These are phyloP conservation scores for Mucor indicus DNA, from an alignment of 371 early-diverging fungal genomes.

Conservation along the genomic window DNA sequence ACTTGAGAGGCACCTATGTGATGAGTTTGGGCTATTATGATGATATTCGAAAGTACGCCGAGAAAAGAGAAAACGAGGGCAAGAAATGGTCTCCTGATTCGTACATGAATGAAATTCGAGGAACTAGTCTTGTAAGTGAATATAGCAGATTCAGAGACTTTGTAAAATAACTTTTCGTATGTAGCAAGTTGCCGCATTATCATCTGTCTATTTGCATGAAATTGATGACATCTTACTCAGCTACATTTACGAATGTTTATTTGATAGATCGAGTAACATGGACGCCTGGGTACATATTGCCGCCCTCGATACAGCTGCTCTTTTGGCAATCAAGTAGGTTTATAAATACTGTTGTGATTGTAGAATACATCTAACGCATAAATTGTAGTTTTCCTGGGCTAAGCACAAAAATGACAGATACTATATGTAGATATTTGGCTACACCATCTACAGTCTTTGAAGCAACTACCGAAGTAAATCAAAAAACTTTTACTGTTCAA, in stretches of 20 bases:
- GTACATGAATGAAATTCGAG: slow-evolving; percentile 64
- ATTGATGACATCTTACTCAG: slow-evolving; percentile 61
- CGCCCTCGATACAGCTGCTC: slow-evolving; percentile 54
- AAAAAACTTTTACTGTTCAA: slow-evolving; percentile 30
- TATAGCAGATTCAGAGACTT: not conserved
- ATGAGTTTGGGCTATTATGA: slow-evolving; percentile 53
- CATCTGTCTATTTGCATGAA: slow-evolving; percentile 58
- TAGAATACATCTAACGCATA: not conserved
- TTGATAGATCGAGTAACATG: slow-evolving; percentile 39
- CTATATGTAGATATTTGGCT: slow-evolving; percentile 58
- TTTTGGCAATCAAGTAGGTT: slow-evolving; percentile 59
- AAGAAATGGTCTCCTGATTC: slow-evolving; percentile 48
- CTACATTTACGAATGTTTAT: slow-evolving; percentile 55
- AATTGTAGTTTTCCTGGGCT: slow-evolving; percentile 46
- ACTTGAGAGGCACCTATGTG: slow-evolving; percentile 40
- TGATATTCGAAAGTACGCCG: slow-evolving; percentile 43
- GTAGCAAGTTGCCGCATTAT: slow-evolving; percentile 61
- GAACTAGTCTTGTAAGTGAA: slow-evolving; percentile 48
- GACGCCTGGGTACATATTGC: slow-evolving; percentile 56
- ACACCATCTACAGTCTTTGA: slow-evolving; percentile 65
- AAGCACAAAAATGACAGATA: slow-evolving; percentile 31
- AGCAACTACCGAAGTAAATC: slow-evolving; percentile 20
- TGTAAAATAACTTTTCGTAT: not conserved
- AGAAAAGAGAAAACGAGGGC: slow-evolving; percentile 37
- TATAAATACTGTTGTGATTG: not conserved